phyloP scores from a whole-genome alignment of 2,329 filamentous ascomycete genomes.

The Trichoderma polysporum region DNA sequence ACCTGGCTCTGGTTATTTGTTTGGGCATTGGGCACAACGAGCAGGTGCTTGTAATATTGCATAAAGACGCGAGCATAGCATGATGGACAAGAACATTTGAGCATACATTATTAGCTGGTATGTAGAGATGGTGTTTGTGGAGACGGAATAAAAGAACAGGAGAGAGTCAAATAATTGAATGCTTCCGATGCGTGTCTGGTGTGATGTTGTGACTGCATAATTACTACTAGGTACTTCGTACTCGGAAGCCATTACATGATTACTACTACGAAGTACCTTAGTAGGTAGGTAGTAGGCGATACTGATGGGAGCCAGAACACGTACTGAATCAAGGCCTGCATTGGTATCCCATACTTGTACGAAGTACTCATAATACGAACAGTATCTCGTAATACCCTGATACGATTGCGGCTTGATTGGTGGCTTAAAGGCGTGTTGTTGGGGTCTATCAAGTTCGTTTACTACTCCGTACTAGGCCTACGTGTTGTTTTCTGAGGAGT shows the following conservation, averaged over 20 bases:
- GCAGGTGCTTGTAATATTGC: background rate
- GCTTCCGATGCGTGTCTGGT: background rate
- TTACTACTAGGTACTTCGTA: background rate
- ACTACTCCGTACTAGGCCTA: background rate
- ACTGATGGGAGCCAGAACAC: too few relatives aligned
- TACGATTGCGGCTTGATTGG: background rate
- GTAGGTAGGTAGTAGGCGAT: too few relatives aligned
- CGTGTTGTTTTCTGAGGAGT: background rate
- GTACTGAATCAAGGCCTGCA: background rate
- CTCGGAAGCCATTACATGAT: too few relatives aligned
- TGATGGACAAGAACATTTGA: background rate
- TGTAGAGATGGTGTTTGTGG: background rate
- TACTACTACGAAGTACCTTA: too few relatives aligned
- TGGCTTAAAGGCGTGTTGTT: background rate
- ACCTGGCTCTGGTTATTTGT: background rate
- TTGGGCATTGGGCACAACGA: background rate
- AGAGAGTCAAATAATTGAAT: background rate
- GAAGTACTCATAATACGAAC: background rate
- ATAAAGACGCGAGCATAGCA: slow-evolving; percentile 1
- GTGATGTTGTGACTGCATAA: background rate
- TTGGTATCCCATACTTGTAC: background rate
- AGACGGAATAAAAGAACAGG: background rate
- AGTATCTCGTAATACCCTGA: background rate
- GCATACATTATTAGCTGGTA: background rate
- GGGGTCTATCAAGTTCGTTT: too few relatives aligned